Evolutionary conservation across 2,329 filamentous ascomycete genomes (phyloP).

Genomic region (Arthrobotrys sinensis): DNA sequence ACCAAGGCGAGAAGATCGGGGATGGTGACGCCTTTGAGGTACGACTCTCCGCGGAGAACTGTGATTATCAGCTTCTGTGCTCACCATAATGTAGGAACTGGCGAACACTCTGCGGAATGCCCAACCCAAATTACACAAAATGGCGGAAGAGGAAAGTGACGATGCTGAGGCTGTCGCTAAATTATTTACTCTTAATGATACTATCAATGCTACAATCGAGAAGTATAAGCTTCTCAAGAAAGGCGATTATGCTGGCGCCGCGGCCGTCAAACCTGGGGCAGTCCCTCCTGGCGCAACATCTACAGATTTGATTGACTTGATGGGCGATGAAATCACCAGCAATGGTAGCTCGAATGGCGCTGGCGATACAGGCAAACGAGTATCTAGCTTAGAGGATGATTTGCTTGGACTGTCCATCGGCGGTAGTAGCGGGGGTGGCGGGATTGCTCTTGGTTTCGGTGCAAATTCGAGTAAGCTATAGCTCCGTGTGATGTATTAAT

Average conservation of each 20-base stretch:
- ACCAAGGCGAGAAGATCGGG: conserved; percentile 82
- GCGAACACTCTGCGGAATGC: conserved; percentile 90
- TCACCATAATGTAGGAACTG: conserved; percentile 75
- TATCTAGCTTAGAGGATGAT: conserved; percentile 86
- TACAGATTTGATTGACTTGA: conserved; percentile 70
- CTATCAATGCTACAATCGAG: conserved; percentile 96
- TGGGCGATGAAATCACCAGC: conserved; percentile 84
- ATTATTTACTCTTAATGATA: conserved; percentile 97
- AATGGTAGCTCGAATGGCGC: conserved; percentile 70
- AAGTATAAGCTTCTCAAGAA: conserved; percentile 96
- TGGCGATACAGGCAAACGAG: conserved; percentile 69
- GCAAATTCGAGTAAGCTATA: conserved; percentile 75
- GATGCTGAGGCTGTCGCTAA: conserved; percentile 96
- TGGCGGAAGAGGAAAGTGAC: conserved; percentile 99
- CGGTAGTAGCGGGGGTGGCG: conserved; percentile 77
- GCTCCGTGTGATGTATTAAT: neutral
- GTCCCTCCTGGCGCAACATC: conserved; percentile 76
- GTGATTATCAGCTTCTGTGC: conserved; percentile 66
- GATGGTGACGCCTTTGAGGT: conserved; percentile 80
- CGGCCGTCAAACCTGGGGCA: conserved; percentile 82
- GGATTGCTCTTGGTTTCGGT: conserved; percentile 86
- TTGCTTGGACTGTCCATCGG: conserved; percentile 88
- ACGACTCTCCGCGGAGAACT: conserved; percentile 68
- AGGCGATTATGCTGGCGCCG: conserved; percentile 86
- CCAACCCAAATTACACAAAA: conserved; percentile 98